phyloP scores from a whole-genome alignment of 2,329 filamentous ascomycete species.

The Alternaria triticimaculans region DNA sequence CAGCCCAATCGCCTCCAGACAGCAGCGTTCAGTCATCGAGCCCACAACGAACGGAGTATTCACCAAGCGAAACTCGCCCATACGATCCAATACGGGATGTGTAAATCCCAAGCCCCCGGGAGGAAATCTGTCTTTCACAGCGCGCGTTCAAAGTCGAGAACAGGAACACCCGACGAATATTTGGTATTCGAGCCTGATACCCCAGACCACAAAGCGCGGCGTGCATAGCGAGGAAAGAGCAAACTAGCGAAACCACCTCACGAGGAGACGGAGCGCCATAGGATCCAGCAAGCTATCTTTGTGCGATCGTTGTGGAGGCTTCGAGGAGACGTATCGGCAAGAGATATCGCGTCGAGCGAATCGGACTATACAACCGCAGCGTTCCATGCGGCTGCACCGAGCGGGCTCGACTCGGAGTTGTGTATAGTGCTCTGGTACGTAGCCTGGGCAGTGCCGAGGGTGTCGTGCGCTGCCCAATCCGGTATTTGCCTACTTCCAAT shows the following conservation, averaged over 20 bases:
- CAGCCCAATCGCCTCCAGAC: slow-evolving; percentile 34
- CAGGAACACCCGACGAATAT: slow-evolving; percentile 17
- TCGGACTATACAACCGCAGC: slow-evolving; percentile 12
- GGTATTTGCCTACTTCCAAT: slow-evolving; percentile 17
- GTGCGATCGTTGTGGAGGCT: slow-evolving; percentile 7
- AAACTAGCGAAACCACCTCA: slow-evolving; percentile 7
- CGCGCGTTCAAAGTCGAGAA: slow-evolving; percentile 18
- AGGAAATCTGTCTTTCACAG: slow-evolving; percentile 29
- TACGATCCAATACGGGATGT: slow-evolving; percentile 49
- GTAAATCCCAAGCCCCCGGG: slow-evolving; percentile 23
- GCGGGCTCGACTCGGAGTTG: slow-evolving; percentile 16
- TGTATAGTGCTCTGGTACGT: slow-evolving; percentile 30
- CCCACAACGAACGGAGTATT: slow-evolving; percentile 40
- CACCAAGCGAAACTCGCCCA: slow-evolving; percentile 43
- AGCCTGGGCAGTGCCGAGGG: slow-evolving; percentile 20
- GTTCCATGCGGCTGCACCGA: slow-evolving; percentile 22
- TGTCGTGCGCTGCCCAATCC: slow-evolving; percentile 8
- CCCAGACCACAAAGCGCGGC: slow-evolving; percentile 19
- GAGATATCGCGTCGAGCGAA: slow-evolving; percentile 16
- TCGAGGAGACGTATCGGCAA: slow-evolving; percentile 5
- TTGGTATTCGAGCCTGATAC: slow-evolving; percentile 27
- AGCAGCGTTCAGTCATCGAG: slow-evolving; percentile 38
- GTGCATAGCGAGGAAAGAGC: slow-evolving; percentile 9
- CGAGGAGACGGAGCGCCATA: slow-evolving; percentile 8
- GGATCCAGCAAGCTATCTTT: slow-evolving; percentile 4